Evolutionary conservation across 2,329 filamentous ascomycete genomes (phyloP).

Genomic region (Fusarium protoensiforme): DNA sequence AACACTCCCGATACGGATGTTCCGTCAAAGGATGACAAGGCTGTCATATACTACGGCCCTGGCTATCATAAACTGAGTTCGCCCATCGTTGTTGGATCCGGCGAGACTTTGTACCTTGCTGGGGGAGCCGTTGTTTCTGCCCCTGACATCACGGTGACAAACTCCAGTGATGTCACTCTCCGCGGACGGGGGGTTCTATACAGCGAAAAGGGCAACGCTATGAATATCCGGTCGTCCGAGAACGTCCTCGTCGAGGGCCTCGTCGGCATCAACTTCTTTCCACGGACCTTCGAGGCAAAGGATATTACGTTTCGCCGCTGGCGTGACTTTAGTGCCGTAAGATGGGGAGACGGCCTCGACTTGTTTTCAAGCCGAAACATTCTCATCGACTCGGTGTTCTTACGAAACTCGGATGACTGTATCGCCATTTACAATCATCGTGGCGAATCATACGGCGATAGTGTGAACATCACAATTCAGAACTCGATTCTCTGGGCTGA

Average conservation of each 20-base stretch:
- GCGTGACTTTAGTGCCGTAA: not conserved
- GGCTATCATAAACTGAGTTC: not conserved
- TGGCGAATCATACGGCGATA: conserved; percentile 46
- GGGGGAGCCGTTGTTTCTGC: not conserved
- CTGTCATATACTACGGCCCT: not conserved
- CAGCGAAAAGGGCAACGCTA: not conserved
- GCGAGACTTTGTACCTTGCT: not conserved
- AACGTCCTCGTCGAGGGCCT: not conserved
- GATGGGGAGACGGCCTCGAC: not conserved
- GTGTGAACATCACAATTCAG: conserved; percentile 45
- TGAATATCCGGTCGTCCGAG: not conserved
- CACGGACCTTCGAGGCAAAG: not conserved
- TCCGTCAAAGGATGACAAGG: not conserved
- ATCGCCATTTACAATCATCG: conserved; percentile 50
- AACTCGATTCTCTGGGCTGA: not conserved
- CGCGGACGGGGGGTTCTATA: not conserved
- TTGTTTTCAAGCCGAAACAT: not conserved
- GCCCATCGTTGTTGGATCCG: not conserved
- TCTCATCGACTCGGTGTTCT: conserved; percentile 46
- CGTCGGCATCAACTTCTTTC: not conserved
- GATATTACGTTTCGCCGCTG: not conserved
- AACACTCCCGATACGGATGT: not conserved
- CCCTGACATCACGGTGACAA: not conserved
- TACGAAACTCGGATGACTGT: conserved; percentile 51
- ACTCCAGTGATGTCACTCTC: not conserved